Evolutionary conservation across 1,284 basidiomycete species (phyloP), one percentile per base, ranked within the genome.

Genomic region (Crucibulum parvulum): DNA sequence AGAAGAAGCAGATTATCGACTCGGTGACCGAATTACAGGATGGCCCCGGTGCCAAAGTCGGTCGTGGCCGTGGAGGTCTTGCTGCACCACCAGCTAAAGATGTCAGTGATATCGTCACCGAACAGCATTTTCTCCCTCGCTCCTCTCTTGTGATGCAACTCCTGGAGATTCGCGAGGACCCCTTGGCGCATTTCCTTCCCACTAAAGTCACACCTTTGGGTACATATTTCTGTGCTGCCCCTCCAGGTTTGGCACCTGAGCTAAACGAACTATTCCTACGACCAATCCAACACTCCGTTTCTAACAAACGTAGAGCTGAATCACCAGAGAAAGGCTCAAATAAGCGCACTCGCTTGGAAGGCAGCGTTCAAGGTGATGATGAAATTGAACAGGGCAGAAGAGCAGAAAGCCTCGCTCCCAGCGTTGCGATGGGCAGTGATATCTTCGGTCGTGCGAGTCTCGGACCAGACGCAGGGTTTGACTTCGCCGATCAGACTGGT

Each of bases 151-250:
- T 94, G 55, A 89, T 95, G 84, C 89, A 91, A 24, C 82, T 97
- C 8, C 83, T 93, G 54, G 89, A 93, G 69, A 94, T 97, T 67
- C 88, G 92, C 39, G 87, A 91, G 31, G 94, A 98, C 69, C 95
- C 95, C 13, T 78, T 93, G 2, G 81, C 89, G 3, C 90, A 96
- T 72, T 96, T 97, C 78, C 77, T 96, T 53, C 94, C 95, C 1
- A 93, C 88, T 1, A 90, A 86, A 70, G 80, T 85, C 41, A 90
- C 89, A 6, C 80, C 88, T 7, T 84, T 87, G 48, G 91, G 88
- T 15, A 87, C 87, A 10, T 90, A 89, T 75, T 89, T 95, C 73
- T 93, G 86, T 67, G 92, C 90, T 50, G 95, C 90, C 0, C 93
- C 94, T 10, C 88, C 89, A 10, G 93, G 93, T 3, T 78, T 95